Evolutionary conservation across 1,284 basidiomycete genomes (phyloP), one percentile per base, ranked within the genome.

Genomic region (Phaffia rhodozyma): DNA sequence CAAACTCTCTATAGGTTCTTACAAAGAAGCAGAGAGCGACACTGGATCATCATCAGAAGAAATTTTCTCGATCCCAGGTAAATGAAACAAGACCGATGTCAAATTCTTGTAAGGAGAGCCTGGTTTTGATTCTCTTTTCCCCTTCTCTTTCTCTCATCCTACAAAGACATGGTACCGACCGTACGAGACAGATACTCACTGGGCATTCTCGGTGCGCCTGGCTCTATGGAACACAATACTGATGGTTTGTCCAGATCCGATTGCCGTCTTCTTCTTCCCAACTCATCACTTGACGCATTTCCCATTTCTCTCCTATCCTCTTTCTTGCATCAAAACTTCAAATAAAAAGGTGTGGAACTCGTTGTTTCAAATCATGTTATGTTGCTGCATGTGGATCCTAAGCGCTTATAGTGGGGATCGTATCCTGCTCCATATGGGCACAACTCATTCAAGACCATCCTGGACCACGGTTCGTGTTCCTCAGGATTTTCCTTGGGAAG

Each of bases 131-230:
- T 2, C 1, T 23, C 23, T 20, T 53, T 13, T 25, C 18, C 25
- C 3, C 50, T 29, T 25, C 7, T 51, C 18, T 2, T 13, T 53
- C n/a, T 21, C 23, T 34, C 47, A 20, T 25, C 21, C 38, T 29
- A 21, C n/a, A 23, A 83, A 88, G 75, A 90, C 87, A 0, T 93
- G 89, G 87, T 93, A 93, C 74, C 79, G 87, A 51, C 84, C 89
- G 7, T 88, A 91, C 73, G 89, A 87, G 51, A 91, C 88, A 5
- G 84, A 85, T 62, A 91, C 90, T 63, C 86, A 80, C 70, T 81
- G 79, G 65, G 85, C 82, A 29, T 77, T 85, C 53, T 74, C 79
- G 68, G 86, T 87, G 58, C 84, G 83, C 69, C 75, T 82, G 25
- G 59, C 55, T 48, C 61, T 67, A 58, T 54, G 68, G 68, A 70